Evolutionary conservation across 1,284 basidiomycete species (phyloP).

Genomic region (Grifola frondosa): DNA sequence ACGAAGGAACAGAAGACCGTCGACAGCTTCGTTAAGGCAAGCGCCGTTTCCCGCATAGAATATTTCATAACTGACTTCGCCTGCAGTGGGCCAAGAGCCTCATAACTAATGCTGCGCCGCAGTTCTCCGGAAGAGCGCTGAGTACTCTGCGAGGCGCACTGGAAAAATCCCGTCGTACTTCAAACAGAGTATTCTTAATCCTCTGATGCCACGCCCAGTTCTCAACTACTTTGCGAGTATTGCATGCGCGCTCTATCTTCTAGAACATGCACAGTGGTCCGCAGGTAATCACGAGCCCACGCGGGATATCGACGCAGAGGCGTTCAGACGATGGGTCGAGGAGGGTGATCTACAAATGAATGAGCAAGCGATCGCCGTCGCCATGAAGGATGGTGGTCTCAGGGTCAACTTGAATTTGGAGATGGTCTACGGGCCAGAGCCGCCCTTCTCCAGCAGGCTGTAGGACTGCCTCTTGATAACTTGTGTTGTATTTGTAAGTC

Average conservation of each 20-base stretch:
- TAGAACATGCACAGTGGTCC: slow-evolving; percentile 68
- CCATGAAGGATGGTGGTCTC: not conserved
- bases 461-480: too few species aligned
- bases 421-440: slow-evolving; percentile 5
- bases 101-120: too few species aligned
- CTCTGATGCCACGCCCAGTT: slow-evolving; percentile 51
- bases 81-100: slow-evolving; percentile 53
- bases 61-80: slow-evolving; percentile 5
- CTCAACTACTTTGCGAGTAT: slow-evolving; percentile 55
- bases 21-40: slow-evolving; percentile 35
- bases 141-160: slow-evolving; percentile 37
- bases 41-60: slow-evolving; percentile 6
- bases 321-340: slow-evolving; percentile 56
- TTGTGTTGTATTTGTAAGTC: too few species aligned
- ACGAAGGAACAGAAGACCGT: slow-evolving; percentile 40
- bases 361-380: not conserved
- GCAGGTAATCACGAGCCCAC: slow-evolving; percentile 30
- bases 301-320: slow-evolving; percentile 45
- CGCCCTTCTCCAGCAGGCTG: too few species aligned
- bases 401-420: slow-evolving; percentile 3
- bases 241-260: slow-evolving; percentile 50
- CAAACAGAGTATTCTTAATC: slow-evolving; percentile 32
- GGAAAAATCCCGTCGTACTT: slow-evolving; percentile 38
- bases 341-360: slow-evolving; percentile 43
- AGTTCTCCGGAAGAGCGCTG: slow-evolving; percentile 34